Evolutionary conservation across 371 early-diverging fungal species (phyloP).

Genomic region (Haplosporangium sp.): DNA sequence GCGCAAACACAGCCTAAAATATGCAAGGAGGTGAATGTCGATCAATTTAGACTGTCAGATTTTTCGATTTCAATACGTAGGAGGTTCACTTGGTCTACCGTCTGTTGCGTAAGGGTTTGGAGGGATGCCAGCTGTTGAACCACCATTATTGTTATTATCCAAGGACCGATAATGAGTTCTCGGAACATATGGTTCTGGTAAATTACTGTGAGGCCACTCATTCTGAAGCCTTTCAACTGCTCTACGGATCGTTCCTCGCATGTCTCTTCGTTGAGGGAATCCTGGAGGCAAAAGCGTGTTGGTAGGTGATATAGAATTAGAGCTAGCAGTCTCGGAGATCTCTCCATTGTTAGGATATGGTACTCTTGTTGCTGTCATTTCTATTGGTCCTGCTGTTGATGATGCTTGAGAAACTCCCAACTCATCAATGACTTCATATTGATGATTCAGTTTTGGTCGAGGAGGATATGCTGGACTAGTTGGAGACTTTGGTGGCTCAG

Average conservation of each 20-base stretch:
- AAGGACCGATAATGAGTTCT: slow-evolving; percentile 22
- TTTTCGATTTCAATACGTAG: no score
- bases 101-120: no score
- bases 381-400: background rate
- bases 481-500: background rate
- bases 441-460: slow-evolving; percentile 13
- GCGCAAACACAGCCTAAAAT: no score
- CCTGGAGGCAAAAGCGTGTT: background rate
- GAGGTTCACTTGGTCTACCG: no score
- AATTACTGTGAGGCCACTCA: slow-evolving; percentile 43
- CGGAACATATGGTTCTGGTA: slow-evolving; percentile 20
- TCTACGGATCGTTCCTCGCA: slow-evolving; percentile 42
- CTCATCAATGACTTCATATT: slow-evolving; percentile 9
- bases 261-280: slow-evolving; percentile 24
- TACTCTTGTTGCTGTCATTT: background rate
- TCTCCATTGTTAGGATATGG: background rate
- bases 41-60: no score
- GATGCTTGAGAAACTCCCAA: background rate
- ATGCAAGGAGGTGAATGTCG: no score
- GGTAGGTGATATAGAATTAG: background rate
- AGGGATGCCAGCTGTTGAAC: no score
- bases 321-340: background rate
- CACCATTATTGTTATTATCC: background rate
- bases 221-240: slow-evolving; percentile 45
- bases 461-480: slow-evolving; percentile 18